A percentile compares a stretch with the other conserved stretches of the same genome.
phyloP scores from a whole-genome alignment of 1,284 basidiomycete species.

The Ceratobasidium papillatum region DNA sequence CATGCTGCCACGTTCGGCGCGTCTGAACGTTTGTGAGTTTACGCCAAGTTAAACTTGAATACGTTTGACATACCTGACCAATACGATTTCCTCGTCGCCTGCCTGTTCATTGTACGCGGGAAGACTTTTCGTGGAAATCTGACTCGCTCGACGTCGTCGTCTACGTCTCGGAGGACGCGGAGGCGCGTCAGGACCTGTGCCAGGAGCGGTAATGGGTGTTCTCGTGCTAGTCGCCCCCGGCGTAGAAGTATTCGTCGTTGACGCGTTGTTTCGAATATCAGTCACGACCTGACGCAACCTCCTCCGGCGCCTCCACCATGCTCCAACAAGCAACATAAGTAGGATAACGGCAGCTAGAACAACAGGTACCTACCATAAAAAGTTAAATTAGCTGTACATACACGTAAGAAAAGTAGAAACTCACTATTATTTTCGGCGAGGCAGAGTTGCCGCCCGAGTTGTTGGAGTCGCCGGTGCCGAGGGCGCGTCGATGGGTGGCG shows the following conservation, averaged over 20 bases:
- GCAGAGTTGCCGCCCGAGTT: not conserved
- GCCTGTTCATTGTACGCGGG: conserved; percentile 81
- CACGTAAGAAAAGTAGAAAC: not conserved
- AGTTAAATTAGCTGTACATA: conserved; percentile 4
- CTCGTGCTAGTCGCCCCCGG: not conserved
- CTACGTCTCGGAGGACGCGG: conserved; percentile 52
- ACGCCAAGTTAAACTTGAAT: not conserved
- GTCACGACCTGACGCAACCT: conserved; percentile 7
- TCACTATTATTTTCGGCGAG: conserved; percentile 16
- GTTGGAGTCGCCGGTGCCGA: conserved; percentile 4
- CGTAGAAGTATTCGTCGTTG: not conserved
- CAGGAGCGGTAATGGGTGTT: conserved; percentile 1
- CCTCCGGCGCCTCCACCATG: conserved; percentile 32
- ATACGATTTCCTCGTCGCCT: conserved; percentile 78
- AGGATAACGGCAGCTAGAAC: conserved; percentile 11
- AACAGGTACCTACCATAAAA: conserved; percentile 16
- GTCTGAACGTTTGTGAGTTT: conserved; percentile 10
- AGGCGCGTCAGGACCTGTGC: conserved; percentile 20
- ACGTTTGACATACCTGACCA: conserved; percentile 63
- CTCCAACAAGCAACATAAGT: not conserved
- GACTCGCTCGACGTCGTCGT: conserved; percentile 63
- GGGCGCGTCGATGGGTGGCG: not conserved
- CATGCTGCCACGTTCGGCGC: conserved; percentile 7
- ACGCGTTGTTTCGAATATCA: conserved; percentile 12
- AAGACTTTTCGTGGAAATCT: conserved; percentile 75